These are phyloP conservation scores for Trichosporon ovoides DNA, from an alignment of 1,284 basidiomycete genomes.

Conservation along the genomic window DNA sequence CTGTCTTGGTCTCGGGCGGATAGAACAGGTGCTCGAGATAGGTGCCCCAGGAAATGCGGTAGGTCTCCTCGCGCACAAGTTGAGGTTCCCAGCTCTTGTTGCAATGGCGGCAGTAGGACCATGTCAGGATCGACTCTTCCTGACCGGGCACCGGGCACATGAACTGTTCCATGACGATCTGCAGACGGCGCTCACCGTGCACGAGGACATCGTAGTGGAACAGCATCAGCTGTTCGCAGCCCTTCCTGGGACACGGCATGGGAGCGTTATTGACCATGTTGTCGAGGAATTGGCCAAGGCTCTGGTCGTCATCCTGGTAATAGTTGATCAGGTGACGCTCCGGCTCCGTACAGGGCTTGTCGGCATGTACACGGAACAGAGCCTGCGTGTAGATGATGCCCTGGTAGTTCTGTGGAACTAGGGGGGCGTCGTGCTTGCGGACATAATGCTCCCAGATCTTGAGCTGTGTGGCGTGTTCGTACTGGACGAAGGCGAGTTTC, in stretches of 20 bases:
- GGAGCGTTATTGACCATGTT: slow-evolving; percentile 63
- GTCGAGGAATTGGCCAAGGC: slow-evolving; percentile 87
- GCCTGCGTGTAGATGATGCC: slow-evolving; percentile 57
- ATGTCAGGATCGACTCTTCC: slow-evolving; percentile 75
- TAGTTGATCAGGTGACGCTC: slow-evolving; percentile 69
- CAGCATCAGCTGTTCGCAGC: slow-evolving; percentile 72
- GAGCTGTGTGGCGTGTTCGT: slow-evolving; percentile 74
- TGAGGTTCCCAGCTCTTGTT: slow-evolving; percentile 78
- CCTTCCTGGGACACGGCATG: slow-evolving; percentile 67
- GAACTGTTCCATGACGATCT: slow-evolving; percentile 77
- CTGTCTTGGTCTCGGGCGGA: slow-evolving; percentile 73
- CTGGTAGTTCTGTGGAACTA: slow-evolving; percentile 90
- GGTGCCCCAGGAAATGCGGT: slow-evolving; percentile 53
- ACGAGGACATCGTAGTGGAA: slow-evolving; percentile 84
- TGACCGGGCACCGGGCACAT: slow-evolving; percentile 49
- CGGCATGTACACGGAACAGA: slow-evolving; percentile 43
- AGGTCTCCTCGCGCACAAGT: slow-evolving; percentile 85
- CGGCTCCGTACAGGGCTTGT: slow-evolving; percentile 52
- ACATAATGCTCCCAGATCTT: slow-evolving; percentile 90
- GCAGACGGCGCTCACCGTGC: slow-evolving; percentile 77
- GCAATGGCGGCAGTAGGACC: slow-evolving; percentile 84
- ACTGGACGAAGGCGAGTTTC: slow-evolving; percentile 63
- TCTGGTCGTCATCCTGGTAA: slow-evolving; percentile 87
- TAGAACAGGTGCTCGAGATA: slow-evolving; percentile 53
- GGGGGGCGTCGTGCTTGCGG: slow-evolving; percentile 71